Percentiles rank a stretch among this genome's conserved stretches.
These are phyloP conservation scores for Diutina scorzettiae DNA, from an alignment of 1,139 yeast genomes.

Conservation along the genomic window DNA sequence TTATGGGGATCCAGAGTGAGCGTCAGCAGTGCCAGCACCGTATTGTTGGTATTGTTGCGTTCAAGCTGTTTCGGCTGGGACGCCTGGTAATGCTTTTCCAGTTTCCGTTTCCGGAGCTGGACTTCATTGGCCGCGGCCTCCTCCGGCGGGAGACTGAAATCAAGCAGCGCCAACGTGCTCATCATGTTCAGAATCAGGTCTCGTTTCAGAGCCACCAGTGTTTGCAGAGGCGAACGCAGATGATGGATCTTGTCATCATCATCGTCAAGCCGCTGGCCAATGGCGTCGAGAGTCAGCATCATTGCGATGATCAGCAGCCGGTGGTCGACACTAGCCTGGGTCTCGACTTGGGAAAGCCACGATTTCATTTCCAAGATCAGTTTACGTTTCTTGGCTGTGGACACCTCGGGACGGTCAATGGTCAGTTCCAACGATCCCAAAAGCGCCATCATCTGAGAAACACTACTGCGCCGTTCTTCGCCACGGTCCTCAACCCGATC, in stretches of 20 bases:
- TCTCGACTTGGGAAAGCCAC: conserved; percentile 6
- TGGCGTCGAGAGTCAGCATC: conserved; percentile 5
- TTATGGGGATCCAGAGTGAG: conserved; percentile 5
- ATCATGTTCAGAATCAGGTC: conserved; percentile 9
- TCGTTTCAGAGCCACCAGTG: neutral
- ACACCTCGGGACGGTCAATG: neutral
- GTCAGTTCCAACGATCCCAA: conserved; percentile 11
- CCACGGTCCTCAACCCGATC: neutral
- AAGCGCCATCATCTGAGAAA: conserved; percentile 13
- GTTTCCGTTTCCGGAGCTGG: neutral
- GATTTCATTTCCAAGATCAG: conserved; percentile 7
- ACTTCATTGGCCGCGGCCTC: conserved; percentile 4
- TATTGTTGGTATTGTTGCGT: neutral
- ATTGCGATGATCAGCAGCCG: conserved; percentile 4
- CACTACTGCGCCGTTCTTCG: conserved; percentile 8
- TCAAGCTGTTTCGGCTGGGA: neutral
- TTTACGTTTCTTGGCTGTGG: neutral
- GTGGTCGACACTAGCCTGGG: neutral
- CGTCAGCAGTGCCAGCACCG: conserved; percentile 1
- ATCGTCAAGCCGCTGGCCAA: neutral
- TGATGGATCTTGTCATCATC: neutral
- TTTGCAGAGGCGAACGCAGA: neutral
- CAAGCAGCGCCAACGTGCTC: conserved; percentile 9
- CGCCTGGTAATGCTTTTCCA: conserved; percentile 1
- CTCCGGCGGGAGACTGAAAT: conserved; percentile 1